phyloP scores from a whole-genome alignment of 768 basidiomycete species.

The Hygrophorus pudorinus region DNA sequence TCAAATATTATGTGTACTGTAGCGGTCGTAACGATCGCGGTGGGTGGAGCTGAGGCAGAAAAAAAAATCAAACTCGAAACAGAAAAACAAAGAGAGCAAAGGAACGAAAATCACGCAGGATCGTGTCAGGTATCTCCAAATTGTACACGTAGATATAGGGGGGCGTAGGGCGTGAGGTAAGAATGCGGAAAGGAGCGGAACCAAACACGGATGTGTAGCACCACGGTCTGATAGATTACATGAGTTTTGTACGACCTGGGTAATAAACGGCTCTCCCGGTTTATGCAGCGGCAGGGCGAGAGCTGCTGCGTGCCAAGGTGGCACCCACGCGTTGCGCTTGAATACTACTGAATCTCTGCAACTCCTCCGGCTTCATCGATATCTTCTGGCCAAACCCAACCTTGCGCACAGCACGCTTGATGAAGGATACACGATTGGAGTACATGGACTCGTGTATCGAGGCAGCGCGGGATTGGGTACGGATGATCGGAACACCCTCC shows the following conservation, averaged over 20 bases:
- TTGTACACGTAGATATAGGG: no score
- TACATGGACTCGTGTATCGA: constrained; percentile 89
- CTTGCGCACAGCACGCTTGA: constrained; percentile 78
- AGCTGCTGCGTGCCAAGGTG: constrained; percentile 70
- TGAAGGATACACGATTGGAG: constrained; percentile 91
- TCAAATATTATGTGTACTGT: no score
- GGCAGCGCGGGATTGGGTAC: constrained; percentile 84
- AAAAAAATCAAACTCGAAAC: no score
- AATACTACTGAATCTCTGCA: constrained; percentile 79
- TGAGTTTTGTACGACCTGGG: not conserved
- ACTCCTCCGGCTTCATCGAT: constrained; percentile 74
- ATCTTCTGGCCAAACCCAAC: constrained; percentile 82
- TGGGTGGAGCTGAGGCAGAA: no score
- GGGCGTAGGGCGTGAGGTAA: no score
- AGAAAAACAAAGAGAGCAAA: not conserved
- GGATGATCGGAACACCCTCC: constrained; percentile 62
- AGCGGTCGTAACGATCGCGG: no score
- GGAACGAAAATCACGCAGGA: not conserved
- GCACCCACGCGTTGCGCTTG: constrained; percentile 74
- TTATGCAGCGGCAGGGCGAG: constrained; percentile 29
- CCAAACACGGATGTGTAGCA: no score
- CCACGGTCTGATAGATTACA: not conserved
- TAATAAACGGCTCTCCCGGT: not conserved
- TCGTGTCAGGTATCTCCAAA: not conserved
- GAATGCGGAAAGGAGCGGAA: no score